Evolutionary conservation across 2,329 filamentous ascomycete species (phyloP).

Genomic region (Sporothrix luriei): DNA sequence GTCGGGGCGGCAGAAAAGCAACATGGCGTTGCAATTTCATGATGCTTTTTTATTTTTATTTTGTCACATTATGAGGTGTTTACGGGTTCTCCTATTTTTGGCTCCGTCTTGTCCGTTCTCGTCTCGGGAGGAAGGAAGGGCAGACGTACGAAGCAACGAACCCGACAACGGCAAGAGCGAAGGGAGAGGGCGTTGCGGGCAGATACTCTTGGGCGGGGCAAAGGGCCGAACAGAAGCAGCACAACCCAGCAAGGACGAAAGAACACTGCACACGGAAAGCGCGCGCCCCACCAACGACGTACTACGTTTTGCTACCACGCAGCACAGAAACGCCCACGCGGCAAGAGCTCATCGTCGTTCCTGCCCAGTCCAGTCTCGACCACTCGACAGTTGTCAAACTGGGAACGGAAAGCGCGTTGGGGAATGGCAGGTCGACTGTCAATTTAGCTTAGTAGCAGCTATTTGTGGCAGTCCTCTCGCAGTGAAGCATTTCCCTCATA

Average conservation of each 20-base stretch:
- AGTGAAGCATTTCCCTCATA: neutral
- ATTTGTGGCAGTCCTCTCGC: neutral
- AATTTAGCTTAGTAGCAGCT: neutral
- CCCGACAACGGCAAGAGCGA: constrained; percentile 8
- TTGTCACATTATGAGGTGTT: neutral
- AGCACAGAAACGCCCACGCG: neutral
- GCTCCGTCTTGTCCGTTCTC: neutral
- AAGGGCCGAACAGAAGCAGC: constrained; percentile 28
- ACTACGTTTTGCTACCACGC: constrained; percentile 22
- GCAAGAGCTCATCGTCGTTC: constrained; percentile 11
- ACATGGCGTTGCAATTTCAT: constrained; percentile 13
- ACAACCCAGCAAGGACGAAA: neutral
- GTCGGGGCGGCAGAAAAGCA: constrained; percentile 11
- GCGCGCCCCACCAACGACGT: constrained; percentile 32
- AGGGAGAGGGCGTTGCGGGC: constrained; percentile 5
- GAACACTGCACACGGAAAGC: constrained; percentile 12
- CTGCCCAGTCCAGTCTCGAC: constrained; percentile 2
- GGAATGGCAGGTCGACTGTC: neutral
- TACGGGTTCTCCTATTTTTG: neutral
- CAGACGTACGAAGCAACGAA: neutral
- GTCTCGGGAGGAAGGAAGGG: neutral
- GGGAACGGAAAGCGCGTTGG: constrained; percentile 2
- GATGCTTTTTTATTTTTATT: neutral
- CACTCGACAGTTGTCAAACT: neutral
- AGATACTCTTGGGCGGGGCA: constrained; percentile 29